Conservation (phyloP, 192 early-diverging fungal species). For the Obelidium mucronatum region DNA sequence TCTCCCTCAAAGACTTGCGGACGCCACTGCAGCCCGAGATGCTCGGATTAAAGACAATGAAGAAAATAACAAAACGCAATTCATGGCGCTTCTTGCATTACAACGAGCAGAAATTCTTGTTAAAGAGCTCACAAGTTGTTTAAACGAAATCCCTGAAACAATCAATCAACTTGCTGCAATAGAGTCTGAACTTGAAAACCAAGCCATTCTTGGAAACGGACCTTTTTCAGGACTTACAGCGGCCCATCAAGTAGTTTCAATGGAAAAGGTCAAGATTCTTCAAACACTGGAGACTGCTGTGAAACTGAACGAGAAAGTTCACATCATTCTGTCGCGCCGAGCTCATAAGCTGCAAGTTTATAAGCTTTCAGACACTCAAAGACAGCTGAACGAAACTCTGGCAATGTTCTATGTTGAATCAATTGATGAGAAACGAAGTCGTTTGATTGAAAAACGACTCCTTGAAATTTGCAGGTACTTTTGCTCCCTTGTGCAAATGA, state of each 20-base stretch:
- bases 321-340: not conserved
- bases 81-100: not conserved
- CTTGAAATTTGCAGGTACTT: not conserved
- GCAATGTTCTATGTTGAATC: not conserved
- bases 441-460: not conserved
- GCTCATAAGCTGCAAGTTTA: not conserved
- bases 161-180: not conserved
- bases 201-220: not conserved
- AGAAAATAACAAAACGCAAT: not conserved
- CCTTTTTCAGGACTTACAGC: not conserved
- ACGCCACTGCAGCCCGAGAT: not conserved
- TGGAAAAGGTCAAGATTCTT: not conserved
- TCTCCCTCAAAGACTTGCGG: not conserved
- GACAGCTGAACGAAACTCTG: not conserved
- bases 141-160: not conserved
- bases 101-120: not conserved
- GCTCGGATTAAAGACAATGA: not conserved
- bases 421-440: not conserved
- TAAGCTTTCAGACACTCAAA: not conserved
- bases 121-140: not conserved
- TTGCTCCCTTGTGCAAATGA: not conserved
- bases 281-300: not conserved
- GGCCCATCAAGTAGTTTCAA: not conserved
- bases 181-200: not conserved
- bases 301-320: not conserved